Conservation (phyloP, 1,284 basidiomycete species). For the Ustilago cynodontis region DNA sequence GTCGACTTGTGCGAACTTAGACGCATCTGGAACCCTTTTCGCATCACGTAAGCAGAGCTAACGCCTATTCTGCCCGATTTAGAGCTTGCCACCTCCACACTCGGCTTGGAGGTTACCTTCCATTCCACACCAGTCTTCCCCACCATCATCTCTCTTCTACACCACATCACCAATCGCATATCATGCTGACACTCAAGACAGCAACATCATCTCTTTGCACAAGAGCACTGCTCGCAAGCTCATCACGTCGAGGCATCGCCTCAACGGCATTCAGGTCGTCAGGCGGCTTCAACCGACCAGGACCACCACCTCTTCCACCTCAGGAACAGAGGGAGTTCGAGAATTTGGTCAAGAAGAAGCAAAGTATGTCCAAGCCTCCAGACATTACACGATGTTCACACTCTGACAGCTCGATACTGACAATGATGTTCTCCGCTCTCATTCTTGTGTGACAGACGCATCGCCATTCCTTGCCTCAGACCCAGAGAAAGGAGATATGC, state of each 20-base stretch:
- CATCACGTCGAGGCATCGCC: constrained; percentile 22
- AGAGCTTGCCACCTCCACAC: constrained; percentile 30
- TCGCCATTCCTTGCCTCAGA: constrained; percentile 48
- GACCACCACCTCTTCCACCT: constrained; percentile 69
- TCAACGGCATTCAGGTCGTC: constrained; percentile 8
- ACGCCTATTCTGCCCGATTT: constrained; percentile 1
- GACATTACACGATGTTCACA: neutral
- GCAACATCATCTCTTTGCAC: neutral
- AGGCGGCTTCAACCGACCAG: constrained; percentile 64
- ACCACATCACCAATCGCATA: neutral
- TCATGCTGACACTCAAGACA: constrained; percentile 18
- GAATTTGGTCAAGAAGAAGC: constrained; percentile 65
- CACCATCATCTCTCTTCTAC: too few relatives aligned
- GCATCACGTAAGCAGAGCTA: constrained; percentile 41
- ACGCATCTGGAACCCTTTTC: neutral
- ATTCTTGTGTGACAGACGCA: constrained; percentile 15
- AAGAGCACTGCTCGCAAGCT: neutral
- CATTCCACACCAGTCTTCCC: neutral
- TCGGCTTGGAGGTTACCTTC: neutral
- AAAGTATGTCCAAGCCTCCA: constrained; percentile 49
- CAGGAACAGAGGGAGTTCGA: constrained; percentile 72
- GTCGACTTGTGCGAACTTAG: neutral
- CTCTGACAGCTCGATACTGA: too few relatives aligned
- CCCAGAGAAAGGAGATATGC: constrained; percentile 58
- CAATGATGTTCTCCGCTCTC: neutral